Base-by-base conservation (phyloP, 768 basidiomycete genomes). In the Boletus rubescentipes region DNA sequence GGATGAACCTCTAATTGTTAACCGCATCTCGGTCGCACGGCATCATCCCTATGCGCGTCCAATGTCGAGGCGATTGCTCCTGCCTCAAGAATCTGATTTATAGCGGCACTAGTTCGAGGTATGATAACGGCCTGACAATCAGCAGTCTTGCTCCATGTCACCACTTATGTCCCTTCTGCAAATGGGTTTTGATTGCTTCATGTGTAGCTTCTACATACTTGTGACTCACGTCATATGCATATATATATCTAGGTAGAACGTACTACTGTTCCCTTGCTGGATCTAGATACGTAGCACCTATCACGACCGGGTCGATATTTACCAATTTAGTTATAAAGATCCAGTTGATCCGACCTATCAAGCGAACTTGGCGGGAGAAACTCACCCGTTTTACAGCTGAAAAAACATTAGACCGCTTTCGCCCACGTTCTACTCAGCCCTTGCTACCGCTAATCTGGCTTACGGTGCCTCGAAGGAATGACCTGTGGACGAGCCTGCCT, bases 41-140 rank as follows among this genome's bases (percentile, higher is more conserved):
- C 20, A 54, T 26, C 61, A 57, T 49, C 68, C 68, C 15, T 63
- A 68, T 32, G 34, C 41, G 7, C 59, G 66, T 23, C 44, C 54
- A 11, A 14, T 21, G 0, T 53, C 67, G 7, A 61, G 21, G 44
- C 55, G 52, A n/a, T 20, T 66, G 40, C 5, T 64, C 9, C 41
- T 70, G 9, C 59, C 67, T 18, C 51, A 29, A 30, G 63, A 64
- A 51, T 46, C 37, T 10, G 40, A 54, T 38, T 23, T 20, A 26
- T 26, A 8, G 14, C 9, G 9, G 31, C 8, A 18, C n/a, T 23
- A 30, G 16, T 26, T 29, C 36, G 52, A 55, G 18, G 53, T 20
- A 34, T n/a, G 26, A 23, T 50, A n/a, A 50, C 12, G 4, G 43
- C 21, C 18, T 5, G 3, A 15, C 23, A 14, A 16, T 20, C 9